Evolutionary conservation across 1,284 basidiomycete species (phyloP), one percentile per base, ranked within the genome.

Genomic region (Ceratobasidium sp.): DNA sequence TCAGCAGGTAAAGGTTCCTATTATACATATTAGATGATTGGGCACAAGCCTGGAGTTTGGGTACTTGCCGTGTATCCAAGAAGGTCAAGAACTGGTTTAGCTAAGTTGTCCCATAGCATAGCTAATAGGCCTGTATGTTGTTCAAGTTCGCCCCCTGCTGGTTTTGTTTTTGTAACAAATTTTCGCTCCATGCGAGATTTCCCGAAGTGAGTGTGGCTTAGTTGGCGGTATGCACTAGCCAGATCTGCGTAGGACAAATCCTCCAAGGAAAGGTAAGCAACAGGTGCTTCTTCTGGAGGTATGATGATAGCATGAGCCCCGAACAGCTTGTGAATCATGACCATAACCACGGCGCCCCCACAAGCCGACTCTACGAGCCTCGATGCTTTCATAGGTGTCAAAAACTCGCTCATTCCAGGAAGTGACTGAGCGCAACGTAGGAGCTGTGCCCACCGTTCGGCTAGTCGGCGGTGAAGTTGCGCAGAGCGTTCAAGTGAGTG

Each of bases 61-160:
- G n/a, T n/a, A n/a, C n/a, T n/a, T 51, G 68, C 73, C 10, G 33
- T 63, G 26, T 64, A 77, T 23, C 60, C n/a, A 0, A 87, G 40
- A 49, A 75, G n/a, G 39, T 63, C 33, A 3, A 63, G 33, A 0
- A 63, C 33, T 20, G 60, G 60, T 23, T 40, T 40, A 1, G 23
- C 55, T 28, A 56, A 5, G 23, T 28, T 23, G 2, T 4, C 12
- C 55, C 55, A 56, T 12, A 56, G 12, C 55, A 56, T 56, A 1
- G 12, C 5, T 26, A 56, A 46, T 13, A 46, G 6, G 44, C 13
- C 44, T n/a, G n/a, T n/a, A n/a, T n/a, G n/a, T n/a, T n/a, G n/a
- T 6, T 46, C 6, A 46, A 6, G 44, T 13, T 13, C 44, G 44
- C 7, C 44, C 44, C 7, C 13, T 13, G 6, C 44, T 46, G 44